phyloP scores from a whole-genome alignment of 2,329 filamentous ascomycete genomes.

The Aspergillus aculeatus region DNA sequence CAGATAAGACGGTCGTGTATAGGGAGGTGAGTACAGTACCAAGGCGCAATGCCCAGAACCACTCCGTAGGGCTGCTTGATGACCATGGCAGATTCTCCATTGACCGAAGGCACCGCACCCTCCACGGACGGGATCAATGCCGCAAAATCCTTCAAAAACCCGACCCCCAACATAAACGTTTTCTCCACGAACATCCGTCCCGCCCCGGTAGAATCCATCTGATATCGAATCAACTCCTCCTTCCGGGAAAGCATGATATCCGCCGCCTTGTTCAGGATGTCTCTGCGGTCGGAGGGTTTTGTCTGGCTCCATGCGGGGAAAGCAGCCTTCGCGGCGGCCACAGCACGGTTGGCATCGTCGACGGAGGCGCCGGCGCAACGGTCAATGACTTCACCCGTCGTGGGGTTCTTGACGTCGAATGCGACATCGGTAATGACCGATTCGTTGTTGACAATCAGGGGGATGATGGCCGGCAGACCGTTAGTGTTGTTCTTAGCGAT shows the following conservation, averaged over 20 bases:
- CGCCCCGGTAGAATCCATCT: constrained; percentile 59
- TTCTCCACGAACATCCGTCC: constrained; percentile 36
- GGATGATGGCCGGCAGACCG: constrained; percentile 26
- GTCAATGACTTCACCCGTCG: constrained; percentile 53
- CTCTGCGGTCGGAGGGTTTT: constrained; percentile 60
- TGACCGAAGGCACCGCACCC: constrained; percentile 51
- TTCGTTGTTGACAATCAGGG: constrained; percentile 47
- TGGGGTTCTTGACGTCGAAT: constrained; percentile 57
- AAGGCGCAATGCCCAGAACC: constrained; percentile 75
- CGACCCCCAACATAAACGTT: constrained; percentile 34
- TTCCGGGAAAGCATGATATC: constrained; percentile 52
- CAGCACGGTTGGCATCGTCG: constrained; percentile 56
- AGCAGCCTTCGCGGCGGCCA: constrained; percentile 63
- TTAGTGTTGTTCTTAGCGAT: constrained; percentile 8
- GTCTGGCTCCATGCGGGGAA: constrained; percentile 68
- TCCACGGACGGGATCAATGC: constrained; percentile 50
- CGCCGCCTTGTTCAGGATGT: constrained; percentile 57
- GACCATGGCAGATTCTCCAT: constrained; percentile 61
- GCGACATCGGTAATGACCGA: constrained; percentile 40
- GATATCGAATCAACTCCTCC: constrained; percentile 61
- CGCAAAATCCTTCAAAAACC: constrained; percentile 52
- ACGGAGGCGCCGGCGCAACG: constrained; percentile 58
- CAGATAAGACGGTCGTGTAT: background rate
- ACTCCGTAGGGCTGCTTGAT: constrained; percentile 77
- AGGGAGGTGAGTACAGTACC: constrained; percentile 52